Evolutionary conservation across 1,139 yeast genomes (phyloP).

Genomic region (Protomyces inundatus): DNA sequence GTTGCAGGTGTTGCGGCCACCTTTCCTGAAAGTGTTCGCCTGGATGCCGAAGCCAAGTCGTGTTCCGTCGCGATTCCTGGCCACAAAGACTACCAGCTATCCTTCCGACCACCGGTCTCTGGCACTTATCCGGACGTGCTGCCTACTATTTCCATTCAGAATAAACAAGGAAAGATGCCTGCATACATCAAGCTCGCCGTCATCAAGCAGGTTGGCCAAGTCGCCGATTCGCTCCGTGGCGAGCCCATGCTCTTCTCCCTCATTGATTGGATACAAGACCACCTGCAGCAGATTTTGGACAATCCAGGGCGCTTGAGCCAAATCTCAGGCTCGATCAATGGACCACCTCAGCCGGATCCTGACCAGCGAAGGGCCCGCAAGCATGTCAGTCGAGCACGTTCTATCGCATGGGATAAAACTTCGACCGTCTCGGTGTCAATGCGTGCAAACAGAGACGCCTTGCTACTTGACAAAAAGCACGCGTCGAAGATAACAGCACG

Average conservation of each 20-base stretch:
- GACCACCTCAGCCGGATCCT: slow-evolving; percentile 30
- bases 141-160: slow-evolving; percentile 35
- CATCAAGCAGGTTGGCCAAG: slow-evolving; percentile 44
- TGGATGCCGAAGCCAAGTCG: slow-evolving; percentile 22
- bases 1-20: slow-evolving; percentile 61
- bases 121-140: slow-evolving; percentile 36
- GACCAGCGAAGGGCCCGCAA: background rate
- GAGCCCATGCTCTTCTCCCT: slow-evolving; percentile 62
- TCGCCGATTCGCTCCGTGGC: slow-evolving; percentile 51
- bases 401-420: slow-evolving; percentile 2
- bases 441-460: background rate
- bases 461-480: background rate
- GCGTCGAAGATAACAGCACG: slow-evolving; percentile 46
- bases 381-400: background rate
- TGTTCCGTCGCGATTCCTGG: slow-evolving; percentile 27
- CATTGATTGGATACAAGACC: slow-evolving; percentile 69
- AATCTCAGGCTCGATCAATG: slow-evolving; percentile 40
- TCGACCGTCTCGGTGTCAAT: slow-evolving; percentile 1
- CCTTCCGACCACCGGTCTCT: slow-evolving; percentile 42
- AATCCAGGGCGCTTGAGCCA: slow-evolving; percentile 68
- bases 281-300: slow-evolving; percentile 53
- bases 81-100: slow-evolving; percentile 40
- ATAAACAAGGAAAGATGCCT: slow-evolving; percentile 28
- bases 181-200: slow-evolving; percentile 64
- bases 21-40: slow-evolving; percentile 40